phyloP scores from a whole-genome alignment of 2,329 filamentous ascomycete genomes.

The Huntiella savannae region DNA sequence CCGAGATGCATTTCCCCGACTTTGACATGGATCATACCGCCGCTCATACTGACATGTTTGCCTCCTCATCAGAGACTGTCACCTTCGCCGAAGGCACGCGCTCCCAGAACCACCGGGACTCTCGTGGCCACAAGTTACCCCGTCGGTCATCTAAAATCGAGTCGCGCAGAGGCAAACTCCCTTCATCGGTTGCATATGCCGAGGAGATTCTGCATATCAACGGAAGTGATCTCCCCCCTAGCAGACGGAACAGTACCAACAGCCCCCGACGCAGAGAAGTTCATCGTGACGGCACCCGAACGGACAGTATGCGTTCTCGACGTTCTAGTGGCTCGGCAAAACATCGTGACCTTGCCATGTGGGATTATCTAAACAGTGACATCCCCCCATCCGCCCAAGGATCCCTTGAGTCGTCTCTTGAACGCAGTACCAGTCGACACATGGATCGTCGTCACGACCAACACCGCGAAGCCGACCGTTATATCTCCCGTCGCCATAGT shows the following conservation, averaged over 20 bases:
- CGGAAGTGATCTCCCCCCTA: slow-evolving; percentile 8
- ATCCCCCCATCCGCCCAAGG: slow-evolving; percentile 1
- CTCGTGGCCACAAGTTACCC: background rate
- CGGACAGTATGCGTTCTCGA: slow-evolving; percentile 8
- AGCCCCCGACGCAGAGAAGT: background rate
- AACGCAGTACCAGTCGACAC: background rate
- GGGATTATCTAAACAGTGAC: background rate
- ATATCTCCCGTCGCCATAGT: background rate
- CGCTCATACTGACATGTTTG: slow-evolving; percentile 4
- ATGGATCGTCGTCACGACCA: background rate
- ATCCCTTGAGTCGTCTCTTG: background rate
- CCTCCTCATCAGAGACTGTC: slow-evolving; percentile 9
- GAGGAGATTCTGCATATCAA: background rate
- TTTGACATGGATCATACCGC: background rate
- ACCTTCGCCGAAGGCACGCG: slow-evolving; percentile 1
- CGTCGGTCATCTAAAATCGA: slow-evolving; percentile 3
- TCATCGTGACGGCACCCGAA: background rate
- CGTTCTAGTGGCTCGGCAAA: slow-evolving; percentile 1
- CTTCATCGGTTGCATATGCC: background rate
- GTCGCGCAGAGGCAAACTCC: background rate
- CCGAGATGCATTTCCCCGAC: slow-evolving; percentile 1
- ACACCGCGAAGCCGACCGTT: background rate
- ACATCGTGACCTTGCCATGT: background rate
- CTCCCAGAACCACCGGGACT: slow-evolving; percentile 1
- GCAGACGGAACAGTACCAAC: slow-evolving; percentile 1